Base-by-base conservation (phyloP, 352 stramenopile species). In the Nothophytophthora sp. region DNA sequence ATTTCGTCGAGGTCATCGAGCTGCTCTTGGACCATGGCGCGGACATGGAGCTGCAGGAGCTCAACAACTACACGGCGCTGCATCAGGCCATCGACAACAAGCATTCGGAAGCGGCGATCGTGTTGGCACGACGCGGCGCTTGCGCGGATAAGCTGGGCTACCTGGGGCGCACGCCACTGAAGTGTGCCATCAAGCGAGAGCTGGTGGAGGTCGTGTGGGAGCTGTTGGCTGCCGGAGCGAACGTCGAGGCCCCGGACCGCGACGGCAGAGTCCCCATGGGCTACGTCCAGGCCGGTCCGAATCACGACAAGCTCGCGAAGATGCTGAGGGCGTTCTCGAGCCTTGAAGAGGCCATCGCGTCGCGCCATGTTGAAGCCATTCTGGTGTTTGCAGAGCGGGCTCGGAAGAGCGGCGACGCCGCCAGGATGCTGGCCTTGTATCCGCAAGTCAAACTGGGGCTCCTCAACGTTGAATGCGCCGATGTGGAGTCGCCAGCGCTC, bases 21-120 rank as follows among this genome's bases (percentile, higher is more conserved):
- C 37, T 61, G 22, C 32, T 68, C 1, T 33, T 68, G 34, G 52
- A 53, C 23, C 24, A 48, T 27, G 48, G 48, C 8, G 52, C 47
- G 1, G 42, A 56, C 24, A 27, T 51, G 11, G 30, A 59, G 36
- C 24, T 52, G 6, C 16, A 25, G 16, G 30, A 55, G n/a, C 27
- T 5, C 0, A 44, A 29, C 7, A 22, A 42, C 2, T 20, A 42
- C 12, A 56, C 52, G 25, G 36, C 51, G 7, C 59, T 68, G 2
- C 44, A 55, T 19, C 16, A 16, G 18, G 45, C 53, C 28, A 55
- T 62, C 19, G 27, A 51, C 24, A 27, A 24, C 16, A 55, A 47
- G 19, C 43, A 35, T 3, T n/a, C 15, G 4, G 39, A 32, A 1
- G 49, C 45, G 4, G 53, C 33, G 15, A 8, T 62, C 10, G 19